Base-by-base conservation (phyloP, 2,329 filamentous ascomycete species). In the Sphaerulina musiva region DNA sequence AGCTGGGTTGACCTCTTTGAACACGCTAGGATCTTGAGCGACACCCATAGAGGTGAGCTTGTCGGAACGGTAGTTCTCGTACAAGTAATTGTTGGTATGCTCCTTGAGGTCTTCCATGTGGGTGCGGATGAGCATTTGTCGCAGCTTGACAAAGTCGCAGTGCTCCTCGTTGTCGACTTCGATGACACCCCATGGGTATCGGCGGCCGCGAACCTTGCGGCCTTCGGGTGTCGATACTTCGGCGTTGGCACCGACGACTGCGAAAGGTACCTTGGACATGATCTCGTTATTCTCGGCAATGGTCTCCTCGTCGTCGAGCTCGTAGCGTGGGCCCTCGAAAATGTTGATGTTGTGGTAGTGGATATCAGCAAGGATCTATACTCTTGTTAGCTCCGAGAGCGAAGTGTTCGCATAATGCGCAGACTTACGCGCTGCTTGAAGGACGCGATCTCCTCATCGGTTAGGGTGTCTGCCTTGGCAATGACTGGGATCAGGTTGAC, bases 41-140 rank as follows among this genome's bases (percentile, higher is more conserved):
- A 98, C 92, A 73, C 93, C 93, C 92, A 98, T 97, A 66, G 86
- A 85, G 65, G 92, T 91, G 69, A 98, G 89, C 84, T 98, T 98
- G 78, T 97, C 93, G 69, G 92, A 96, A 76, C 93, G 87, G 86
- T 98, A 98, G 82, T 97, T 97, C 81, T 98, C 93, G 79, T 98
- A 98, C 68, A 98, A 80, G 63, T 81, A 83, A 79, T 98, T 98
- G 85, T 97, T 98, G 74, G 93, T 98, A 80, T 98, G 89, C 80
- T 98, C 93, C 85, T 98, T 98, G 79, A 98, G 89, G 78, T 98
- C 93, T 74, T 98, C 93, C 93, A 98, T 98, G 82, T 98, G 93
- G 54, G 93, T 98, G 73, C 93, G 88, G 78, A 98, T 97, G 65
- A 98, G 84, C 93, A 98, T 98, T 77, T 98, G 93, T 74, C 93